phyloP scores from a whole-genome alignment of 345 rosid genomes.

The Eutrema heterophyllum region DNA sequence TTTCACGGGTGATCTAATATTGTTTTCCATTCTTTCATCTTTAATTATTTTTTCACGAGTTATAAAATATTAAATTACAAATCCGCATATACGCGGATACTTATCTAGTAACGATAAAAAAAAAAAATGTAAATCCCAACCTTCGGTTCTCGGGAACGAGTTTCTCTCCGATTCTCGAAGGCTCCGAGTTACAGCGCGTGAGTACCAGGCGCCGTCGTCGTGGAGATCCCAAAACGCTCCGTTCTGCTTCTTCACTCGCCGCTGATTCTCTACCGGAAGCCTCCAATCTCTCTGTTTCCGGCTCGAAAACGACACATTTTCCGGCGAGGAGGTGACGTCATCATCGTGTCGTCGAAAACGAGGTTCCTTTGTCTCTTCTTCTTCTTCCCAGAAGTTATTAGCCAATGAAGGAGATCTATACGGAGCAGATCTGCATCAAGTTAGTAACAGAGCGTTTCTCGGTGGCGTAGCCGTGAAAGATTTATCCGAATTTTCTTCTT shows the following conservation, averaged over 20 bases:
- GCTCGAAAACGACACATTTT: constrained; percentile 25
- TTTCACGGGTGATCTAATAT: too few relatives aligned
- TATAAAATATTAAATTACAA: too few relatives aligned
- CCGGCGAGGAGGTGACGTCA: constrained; percentile 25
- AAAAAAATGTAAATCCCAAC: constrained; percentile 43
- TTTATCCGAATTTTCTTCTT: constrained; percentile 27
- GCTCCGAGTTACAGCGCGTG: constrained; percentile 82
- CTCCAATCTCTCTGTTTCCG: constrained; percentile 30
- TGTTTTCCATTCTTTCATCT: too few relatives aligned
- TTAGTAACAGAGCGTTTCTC: constrained; percentile 63
- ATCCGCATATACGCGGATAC: too few relatives aligned
- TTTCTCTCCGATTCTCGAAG: constrained; percentile 62
- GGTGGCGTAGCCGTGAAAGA: constrained; percentile 50
- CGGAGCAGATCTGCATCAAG: constrained; percentile 85
- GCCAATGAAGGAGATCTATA: constrained; percentile 72
- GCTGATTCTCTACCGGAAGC: constrained; percentile 20
- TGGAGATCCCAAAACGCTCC: constrained; percentile 22
- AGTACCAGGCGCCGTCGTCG: constrained; percentile 39
- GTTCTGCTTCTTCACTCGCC: constrained; percentile 22
- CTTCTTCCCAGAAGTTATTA: constrained; percentile 45
- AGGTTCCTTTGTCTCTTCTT: constrained; percentile 18
- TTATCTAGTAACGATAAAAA: too few relatives aligned
- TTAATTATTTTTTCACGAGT: too few relatives aligned
- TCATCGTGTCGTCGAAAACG: constrained; percentile 13
- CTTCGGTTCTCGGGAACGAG: constrained; percentile 54